Evolutionary conservation across 352 stramenopile species (phyloP), one percentile per base, ranked within the genome.

Genomic region (Phytophthora uliginosa): DNA sequence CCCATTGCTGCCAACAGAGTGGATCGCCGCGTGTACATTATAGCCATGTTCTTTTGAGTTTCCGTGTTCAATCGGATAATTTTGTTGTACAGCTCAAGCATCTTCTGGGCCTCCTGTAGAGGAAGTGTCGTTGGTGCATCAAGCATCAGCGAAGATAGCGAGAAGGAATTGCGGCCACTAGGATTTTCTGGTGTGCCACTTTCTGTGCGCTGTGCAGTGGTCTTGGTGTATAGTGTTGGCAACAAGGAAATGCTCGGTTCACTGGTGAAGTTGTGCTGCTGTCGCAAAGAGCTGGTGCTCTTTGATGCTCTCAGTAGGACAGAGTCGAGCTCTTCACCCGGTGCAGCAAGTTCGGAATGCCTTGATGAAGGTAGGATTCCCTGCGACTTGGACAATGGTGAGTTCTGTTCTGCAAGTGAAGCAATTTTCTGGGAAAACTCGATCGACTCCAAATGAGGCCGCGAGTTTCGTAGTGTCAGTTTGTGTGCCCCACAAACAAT

Each of bases 41-140:
- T 78, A 3, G 81, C 79, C 77, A 93, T 89, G 24, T 82, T 87
- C n/a, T 81, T 75, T 10, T 73, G 76, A 4, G 82, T 74, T 60
- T 93, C 82, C 0, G 73, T 78, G 10, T 86, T 78, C 13, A 91
- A 26, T 0, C 70, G 61, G 48, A 94, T 86, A 54, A 93, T 83
- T 65, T 93, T 94, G 69, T 81, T 79, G 72, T 93, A 94, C 58
- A 86, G 38, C 8, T 84, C 68, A 4, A 94, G 72, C 87, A 94
- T 92, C 7, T 73, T 58, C 18, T 77, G 45, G 18, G 61, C 63
- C 2, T 81, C 71, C 7, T 74, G 63, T 0, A 80, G 31, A 0
- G 63, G 24, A 2, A 87, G 48, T 36, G 59, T 71, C 28, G 66
- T 74, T 15, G 63, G 66, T 13, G 69, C 47, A 28, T 74, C 74